Base-by-base conservation (phyloP, 2,329 filamentous ascomycete genomes). In the Tolypocladium album region DNA sequence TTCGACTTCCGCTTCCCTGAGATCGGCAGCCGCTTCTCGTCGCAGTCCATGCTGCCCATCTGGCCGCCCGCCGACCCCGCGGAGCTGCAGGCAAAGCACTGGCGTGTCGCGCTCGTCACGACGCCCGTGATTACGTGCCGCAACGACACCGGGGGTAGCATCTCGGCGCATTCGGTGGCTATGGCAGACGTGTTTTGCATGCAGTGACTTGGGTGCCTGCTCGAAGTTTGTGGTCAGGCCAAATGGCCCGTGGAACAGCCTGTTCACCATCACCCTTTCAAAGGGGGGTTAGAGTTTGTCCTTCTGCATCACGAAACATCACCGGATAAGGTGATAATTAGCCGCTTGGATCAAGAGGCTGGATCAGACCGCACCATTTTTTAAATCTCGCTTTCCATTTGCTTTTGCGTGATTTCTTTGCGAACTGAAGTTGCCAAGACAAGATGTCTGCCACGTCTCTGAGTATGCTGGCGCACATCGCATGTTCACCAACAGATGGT, bases 101-200 rank as follows among this genome's bases (percentile, higher is more conserved):
- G 74, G 70, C 77, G 81, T 6, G 69, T 85, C n/a, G 77, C 78
- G 58, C 73, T 83, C 1, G 78, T 81, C 36, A 78, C 81, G 6
- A 83, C 82, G 0, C 82, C 82, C 0, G 76, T 79, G 11, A 76
- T 84, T 55, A 83, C 80, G 2, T 76, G 81, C 64, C 75, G 81
- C 39, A 81, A 82, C 63, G 81, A 84, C 43, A 76, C 71, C 2
- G 79, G 77, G 17, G 66, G 69, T 53, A 76, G 74, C 59, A 76
- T 80, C 55, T 73, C 75, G 34, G 73, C 76, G 2, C 77, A 76
- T 59, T 76, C 75, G 8, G 71, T 82, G 27, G 68, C 75, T 45
- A 70, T 78, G 67, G 75, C 78, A 1, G 77, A 80, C 60, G 79
- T 82, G 2, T 68, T 81, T 61, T 75, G 79, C 67, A 80, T 81